Evolutionary conservation across 192 early-diverging fungal genomes (phyloP).

Genomic region (Chytriomyces hyalinus): DNA sequence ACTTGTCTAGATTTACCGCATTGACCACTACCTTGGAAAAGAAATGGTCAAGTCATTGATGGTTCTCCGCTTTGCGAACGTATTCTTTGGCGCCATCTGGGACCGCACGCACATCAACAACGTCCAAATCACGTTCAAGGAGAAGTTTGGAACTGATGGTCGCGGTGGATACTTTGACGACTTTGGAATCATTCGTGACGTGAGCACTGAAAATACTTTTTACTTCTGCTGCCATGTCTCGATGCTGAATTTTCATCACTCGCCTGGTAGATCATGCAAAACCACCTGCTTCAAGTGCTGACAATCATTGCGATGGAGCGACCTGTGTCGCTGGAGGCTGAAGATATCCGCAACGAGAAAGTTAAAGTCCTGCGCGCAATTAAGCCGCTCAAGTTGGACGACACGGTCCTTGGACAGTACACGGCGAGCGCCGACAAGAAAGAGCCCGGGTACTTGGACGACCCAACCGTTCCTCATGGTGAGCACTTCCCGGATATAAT

Average conservation of each 20-base stretch:
- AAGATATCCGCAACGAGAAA: slow-evolving; percentile 96
- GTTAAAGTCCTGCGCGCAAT: slow-evolving; percentile 88
- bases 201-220: slow-evolving; percentile 46
- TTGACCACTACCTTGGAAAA: slow-evolving; percentile 98
- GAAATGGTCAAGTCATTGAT: slow-evolving; percentile 99
- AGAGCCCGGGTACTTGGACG: slow-evolving; percentile 92
- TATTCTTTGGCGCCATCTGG: slow-evolving; percentile 93
- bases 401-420: slow-evolving; percentile 93
- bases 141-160: slow-evolving; percentile 95
- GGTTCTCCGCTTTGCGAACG: slow-evolving; percentile 89
- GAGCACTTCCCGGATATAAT: background rate
- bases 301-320: slow-evolving; percentile 94
- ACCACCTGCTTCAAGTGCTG: slow-evolving; percentile 91
- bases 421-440: slow-evolving; percentile 74
- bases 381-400: slow-evolving; percentile 72
- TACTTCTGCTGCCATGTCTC: slow-evolving; percentile 9
- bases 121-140: slow-evolving; percentile 98
- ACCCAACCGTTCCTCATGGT: slow-evolving; percentile 80
- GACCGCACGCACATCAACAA: slow-evolving; percentile 86
- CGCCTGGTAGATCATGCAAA: slow-evolving; percentile 51
- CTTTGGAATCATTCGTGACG: slow-evolving; percentile 98
- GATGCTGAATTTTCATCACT: background rate
- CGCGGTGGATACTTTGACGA: slow-evolving; percentile 99
- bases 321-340: slow-evolving; percentile 82
- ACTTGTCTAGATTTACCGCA: slow-evolving; percentile 81